Evolutionary conservation across 2,329 filamentous ascomycete genomes (phyloP).

Genomic region (Microcyclospora tardicrescens): DNA sequence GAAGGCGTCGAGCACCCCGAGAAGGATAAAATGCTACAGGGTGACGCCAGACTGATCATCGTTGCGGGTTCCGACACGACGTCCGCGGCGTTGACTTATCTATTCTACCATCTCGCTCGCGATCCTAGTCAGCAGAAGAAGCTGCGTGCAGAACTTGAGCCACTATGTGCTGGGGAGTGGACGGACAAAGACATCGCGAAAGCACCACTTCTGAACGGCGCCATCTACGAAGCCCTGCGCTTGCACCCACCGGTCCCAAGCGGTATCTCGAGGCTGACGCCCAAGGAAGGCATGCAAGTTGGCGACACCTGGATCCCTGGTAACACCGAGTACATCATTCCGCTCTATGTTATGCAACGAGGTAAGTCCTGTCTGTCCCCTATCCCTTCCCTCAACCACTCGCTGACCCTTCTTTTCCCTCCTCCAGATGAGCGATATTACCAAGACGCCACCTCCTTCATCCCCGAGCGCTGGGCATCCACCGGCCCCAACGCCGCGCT

Average conservation of each 20-base stretch:
- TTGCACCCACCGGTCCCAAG: conserved; percentile 29
- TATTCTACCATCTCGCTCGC: conserved; percentile 30
- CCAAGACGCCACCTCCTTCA: conserved; percentile 15
- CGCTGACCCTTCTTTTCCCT: not conserved
- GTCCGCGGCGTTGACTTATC: conserved; percentile 26
- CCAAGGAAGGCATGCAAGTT: conserved; percentile 25
- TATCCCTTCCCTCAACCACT: too few relatives aligned
- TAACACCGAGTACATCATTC: conserved; percentile 6
- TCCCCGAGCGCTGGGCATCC: conserved; percentile 26
- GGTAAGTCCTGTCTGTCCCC: conserved; percentile 5
- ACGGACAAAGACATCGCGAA: conserved; percentile 12
- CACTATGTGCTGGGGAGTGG: conserved; percentile 14
- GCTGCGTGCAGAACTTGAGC: conserved; percentile 24
- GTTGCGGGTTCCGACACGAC: conserved; percentile 33
- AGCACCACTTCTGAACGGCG: conserved; percentile 9
- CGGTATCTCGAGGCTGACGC: conserved; percentile 25
- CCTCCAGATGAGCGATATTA: conserved; percentile 16
- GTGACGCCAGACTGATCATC: conserved; percentile 22
- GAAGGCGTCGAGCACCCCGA: conserved; percentile 16
- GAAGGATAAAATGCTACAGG: conserved; percentile 18
- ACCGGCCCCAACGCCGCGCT: conserved; percentile 15
- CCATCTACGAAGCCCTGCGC: conserved; percentile 32
- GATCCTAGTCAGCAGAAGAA: conserved; percentile 18
- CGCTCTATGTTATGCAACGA: conserved; percentile 11
- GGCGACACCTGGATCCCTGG: conserved; percentile 25